Evolutionary conservation across 1,139 yeast genomes (phyloP).

Genomic region (Hyphopichia fennica): DNA sequence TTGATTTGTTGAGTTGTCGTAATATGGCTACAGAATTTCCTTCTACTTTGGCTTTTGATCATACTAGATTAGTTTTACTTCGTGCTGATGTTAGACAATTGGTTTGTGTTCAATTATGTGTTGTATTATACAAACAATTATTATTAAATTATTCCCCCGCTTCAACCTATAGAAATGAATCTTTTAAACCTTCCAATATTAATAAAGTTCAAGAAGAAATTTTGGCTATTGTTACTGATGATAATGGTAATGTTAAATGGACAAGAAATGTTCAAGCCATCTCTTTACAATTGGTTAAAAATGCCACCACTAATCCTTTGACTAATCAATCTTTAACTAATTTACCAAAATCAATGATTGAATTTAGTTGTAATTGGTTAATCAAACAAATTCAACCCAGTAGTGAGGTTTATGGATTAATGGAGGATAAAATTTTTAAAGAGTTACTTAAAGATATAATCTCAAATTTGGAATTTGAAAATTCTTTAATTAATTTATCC

Average conservation of each 20-base stretch:
- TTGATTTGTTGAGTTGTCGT: constrained; percentile 71
- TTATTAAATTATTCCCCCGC: constrained; percentile 32
- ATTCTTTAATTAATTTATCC: background rate
- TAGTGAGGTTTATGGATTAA: constrained; percentile 74
- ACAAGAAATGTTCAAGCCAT: constrained; percentile 76
- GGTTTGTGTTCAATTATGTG: constrained; percentile 76
- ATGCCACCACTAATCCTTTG: constrained; percentile 18
- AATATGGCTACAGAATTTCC: constrained; percentile 85
- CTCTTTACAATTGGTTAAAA: constrained; percentile 67
- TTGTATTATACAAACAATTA: constrained; percentile 71
- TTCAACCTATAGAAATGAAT: constrained; percentile 16
- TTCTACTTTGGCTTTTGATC: constrained; percentile 83
- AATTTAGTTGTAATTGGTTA: constrained; percentile 78
- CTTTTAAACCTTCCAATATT: constrained; percentile 29
- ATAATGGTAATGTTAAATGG: constrained; percentile 88
- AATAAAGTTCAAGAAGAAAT: constrained; percentile 55
- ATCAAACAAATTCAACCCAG: constrained; percentile 82
- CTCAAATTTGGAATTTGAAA: constrained; percentile 14
- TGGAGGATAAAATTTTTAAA: constrained; percentile 69
- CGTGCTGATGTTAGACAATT: constrained; percentile 86
- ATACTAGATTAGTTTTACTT: constrained; percentile 70
- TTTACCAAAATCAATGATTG: constrained; percentile 47
- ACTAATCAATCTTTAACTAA: constrained; percentile 7
- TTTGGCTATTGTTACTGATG: constrained; percentile 78
- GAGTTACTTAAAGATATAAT: constrained; percentile 40